Evolutionary conservation across 768 basidiomycete species (phyloP).

Genomic region (Fistulinella prunicolor): DNA sequence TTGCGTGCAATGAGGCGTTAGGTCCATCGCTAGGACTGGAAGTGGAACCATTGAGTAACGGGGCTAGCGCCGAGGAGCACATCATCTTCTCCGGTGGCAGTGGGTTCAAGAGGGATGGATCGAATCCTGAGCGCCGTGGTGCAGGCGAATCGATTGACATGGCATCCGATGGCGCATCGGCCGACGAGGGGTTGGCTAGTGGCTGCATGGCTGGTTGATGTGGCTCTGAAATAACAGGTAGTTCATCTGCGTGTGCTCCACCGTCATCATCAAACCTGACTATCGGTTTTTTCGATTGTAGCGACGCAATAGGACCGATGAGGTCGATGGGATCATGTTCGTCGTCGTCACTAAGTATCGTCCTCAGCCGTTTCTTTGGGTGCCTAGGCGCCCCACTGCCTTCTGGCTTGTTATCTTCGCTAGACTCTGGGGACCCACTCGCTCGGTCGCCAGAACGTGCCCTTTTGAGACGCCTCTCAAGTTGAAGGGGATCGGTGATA

Average conservation of each 20-base stretch:
- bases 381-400: conserved; percentile 36
- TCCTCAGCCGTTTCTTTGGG: conserved; percentile 54
- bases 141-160: conserved; percentile 40
- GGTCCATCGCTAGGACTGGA: background rate
- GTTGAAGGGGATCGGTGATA: conserved; percentile 70
- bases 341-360: conserved; percentile 42
- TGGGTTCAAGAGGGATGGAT: conserved; percentile 54
- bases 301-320: conserved; percentile 24
- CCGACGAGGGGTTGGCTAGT: background rate
- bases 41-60: conserved; percentile 25
- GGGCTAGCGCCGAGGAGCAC: conserved; percentile 20
- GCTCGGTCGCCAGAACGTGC: conserved; percentile 57
- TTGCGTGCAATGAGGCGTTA: background rate
- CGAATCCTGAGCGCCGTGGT: conserved; percentile 44
- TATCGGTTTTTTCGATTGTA: conserved; percentile 32
- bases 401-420: conserved; percentile 47
- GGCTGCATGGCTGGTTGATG: background rate
- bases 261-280: conserved; percentile 52
- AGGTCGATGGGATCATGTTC: conserved; percentile 51
- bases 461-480: conserved; percentile 75
- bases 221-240: conserved; percentile 13
- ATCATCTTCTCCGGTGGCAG: conserved; percentile 33
- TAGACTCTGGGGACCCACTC: conserved; percentile 43
- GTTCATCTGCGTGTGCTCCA: conserved; percentile 13
- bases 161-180: conserved; percentile 7